phyloP scores from a whole-genome alignment of 768 basidiomycete species.

The Galerina sulciceps region DNA sequence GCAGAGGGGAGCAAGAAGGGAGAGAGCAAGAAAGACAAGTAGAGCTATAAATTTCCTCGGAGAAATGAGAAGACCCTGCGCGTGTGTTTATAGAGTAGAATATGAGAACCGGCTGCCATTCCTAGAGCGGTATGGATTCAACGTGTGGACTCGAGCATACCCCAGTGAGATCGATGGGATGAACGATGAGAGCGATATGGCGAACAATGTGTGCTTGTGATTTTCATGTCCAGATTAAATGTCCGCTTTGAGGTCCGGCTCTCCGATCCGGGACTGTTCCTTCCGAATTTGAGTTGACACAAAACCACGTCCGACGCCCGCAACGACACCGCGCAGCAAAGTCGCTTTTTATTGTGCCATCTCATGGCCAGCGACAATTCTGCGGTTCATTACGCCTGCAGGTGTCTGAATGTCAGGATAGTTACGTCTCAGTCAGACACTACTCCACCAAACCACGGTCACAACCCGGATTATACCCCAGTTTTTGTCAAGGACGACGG shows the following conservation, averaged over 20 bases:
- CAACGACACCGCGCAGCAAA: slow-evolving; percentile 14
- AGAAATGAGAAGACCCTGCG: slow-evolving; percentile 23
- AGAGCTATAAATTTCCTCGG: slow-evolving; percentile 22
- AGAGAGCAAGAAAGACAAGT: slow-evolving; percentile 63
- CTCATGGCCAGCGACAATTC: slow-evolving; percentile 33
- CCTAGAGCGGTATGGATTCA: slow-evolving; percentile 11
- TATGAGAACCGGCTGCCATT: slow-evolving; percentile 19
- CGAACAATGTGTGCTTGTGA: slow-evolving; percentile 8
- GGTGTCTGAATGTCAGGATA: slow-evolving; percentile 74
- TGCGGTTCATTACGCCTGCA: slow-evolving; percentile 54
- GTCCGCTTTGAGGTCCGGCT: slow-evolving; percentile 36
- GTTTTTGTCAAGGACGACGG: slow-evolving; percentile 72
- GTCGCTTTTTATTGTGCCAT: slow-evolving; percentile 12
- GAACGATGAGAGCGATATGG: slow-evolving; percentile 19
- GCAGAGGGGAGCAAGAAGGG: slow-evolving; percentile 22
- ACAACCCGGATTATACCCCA: slow-evolving; percentile 49
- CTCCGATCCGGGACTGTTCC: slow-evolving; percentile 44
- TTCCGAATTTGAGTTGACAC: slow-evolving; percentile 28
- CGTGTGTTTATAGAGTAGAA: slow-evolving; percentile 11
- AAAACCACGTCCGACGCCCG: slow-evolving; percentile 25
- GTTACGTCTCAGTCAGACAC: slow-evolving; percentile 37
- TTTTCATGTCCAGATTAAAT: slow-evolving; percentile 19
- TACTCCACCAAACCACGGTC: slow-evolving; percentile 33
- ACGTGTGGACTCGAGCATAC: slow-evolving; percentile 14
- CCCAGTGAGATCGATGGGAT: slow-evolving; percentile 15